A percentile compares a stretch with the other conserved stretches of the same genome.
phyloP scores from a whole-genome alignment of 495 filamentous ascomycete species.

The Aspergillus nanangensis region DNA sequence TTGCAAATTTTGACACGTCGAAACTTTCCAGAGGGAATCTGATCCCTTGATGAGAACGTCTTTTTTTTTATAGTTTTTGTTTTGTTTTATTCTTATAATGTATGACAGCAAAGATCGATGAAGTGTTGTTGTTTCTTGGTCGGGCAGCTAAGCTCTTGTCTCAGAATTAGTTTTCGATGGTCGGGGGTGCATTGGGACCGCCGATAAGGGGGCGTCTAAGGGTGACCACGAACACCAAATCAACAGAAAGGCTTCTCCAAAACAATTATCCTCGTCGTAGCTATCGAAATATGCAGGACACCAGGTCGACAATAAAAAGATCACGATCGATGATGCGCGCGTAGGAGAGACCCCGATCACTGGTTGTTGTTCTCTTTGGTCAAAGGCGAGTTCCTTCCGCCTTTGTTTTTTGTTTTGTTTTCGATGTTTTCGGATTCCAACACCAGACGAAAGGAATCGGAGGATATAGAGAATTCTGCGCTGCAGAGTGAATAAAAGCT shows the following conservation, averaged over 20 bases:
- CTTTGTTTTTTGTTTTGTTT: no score
- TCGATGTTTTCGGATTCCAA: no score
- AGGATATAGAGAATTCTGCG: no score
- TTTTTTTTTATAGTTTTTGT: neutral
- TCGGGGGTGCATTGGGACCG: constrained; percentile 1
- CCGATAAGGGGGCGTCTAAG: constrained; percentile 3
- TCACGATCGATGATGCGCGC: neutral
- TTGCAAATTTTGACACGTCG: constrained; percentile 4
- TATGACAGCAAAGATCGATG: neutral
- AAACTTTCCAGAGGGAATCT: constrained; percentile 3
- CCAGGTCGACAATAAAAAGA: neutral
- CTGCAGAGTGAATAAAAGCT: neutral
- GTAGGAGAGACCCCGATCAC: neutral
- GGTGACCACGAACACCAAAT: neutral
- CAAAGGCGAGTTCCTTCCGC: neutral
- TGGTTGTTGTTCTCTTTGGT: neutral
- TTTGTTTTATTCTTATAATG: neutral
- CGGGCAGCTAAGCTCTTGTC: neutral
- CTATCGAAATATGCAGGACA: neutral
- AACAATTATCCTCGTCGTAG: neutral
- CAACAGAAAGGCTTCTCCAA: neutral
- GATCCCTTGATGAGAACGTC: neutral
- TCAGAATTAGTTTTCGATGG: neutral
- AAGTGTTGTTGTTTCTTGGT: neutral
- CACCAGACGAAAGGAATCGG: no score